phyloP scores from a whole-genome alignment of 768 basidiomycete genomes.

The Phaeolepiota aurea region DNA sequence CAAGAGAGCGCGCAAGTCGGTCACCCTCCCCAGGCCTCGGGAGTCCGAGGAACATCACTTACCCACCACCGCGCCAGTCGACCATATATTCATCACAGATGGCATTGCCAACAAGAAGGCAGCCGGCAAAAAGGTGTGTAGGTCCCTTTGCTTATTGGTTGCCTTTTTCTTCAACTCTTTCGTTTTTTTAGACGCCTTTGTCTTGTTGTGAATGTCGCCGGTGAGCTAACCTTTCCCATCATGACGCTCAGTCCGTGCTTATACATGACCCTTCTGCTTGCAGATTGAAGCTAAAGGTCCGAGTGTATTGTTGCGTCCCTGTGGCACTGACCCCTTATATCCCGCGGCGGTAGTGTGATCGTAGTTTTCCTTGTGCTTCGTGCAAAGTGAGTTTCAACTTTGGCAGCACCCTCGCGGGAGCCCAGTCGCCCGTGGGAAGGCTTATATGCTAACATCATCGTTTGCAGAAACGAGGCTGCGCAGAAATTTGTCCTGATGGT shows the following conservation, averaged over 20 bases:
- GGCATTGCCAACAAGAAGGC: slow-evolving; percentile 35
- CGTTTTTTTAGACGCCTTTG: slow-evolving; percentile 32
- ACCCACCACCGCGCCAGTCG: slow-evolving; percentile 23
- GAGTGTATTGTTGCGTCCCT: slow-evolving; percentile 3
- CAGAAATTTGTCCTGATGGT: slow-evolving; percentile 63
- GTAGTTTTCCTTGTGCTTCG: slow-evolving; percentile 41
- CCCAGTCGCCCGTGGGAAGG: not conserved
- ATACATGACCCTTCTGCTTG: no score
- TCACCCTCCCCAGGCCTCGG: slow-evolving; percentile 7
- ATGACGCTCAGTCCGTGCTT: slow-evolving; percentile 4
- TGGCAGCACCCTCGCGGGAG: not conserved
- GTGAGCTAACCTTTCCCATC: slow-evolving; percentile 18
- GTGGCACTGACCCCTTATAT: slow-evolving; percentile 8
- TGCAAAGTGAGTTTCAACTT: slow-evolving; percentile 20
- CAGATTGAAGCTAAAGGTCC: slow-evolving; percentile 53
- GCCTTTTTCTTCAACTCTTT: slow-evolving; percentile 2
- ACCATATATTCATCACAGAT: slow-evolving; percentile 46
- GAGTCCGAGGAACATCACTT: slow-evolving; percentile 17
- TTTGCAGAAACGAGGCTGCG: slow-evolving; percentile 53
- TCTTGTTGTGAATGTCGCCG: slow-evolving; percentile 60
- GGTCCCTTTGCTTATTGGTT: slow-evolving; percentile 1
- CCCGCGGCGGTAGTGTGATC: slow-evolving; percentile 31
- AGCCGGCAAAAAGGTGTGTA: slow-evolving; percentile 38
- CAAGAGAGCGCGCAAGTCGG: slow-evolving; percentile 39
- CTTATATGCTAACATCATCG: slow-evolving; percentile 6